A percentile compares a stretch with the other conserved stretches of the same genome.
Conservation (phyloP, 345 rosid genomes). For the Triadica sebifera region DNA sequence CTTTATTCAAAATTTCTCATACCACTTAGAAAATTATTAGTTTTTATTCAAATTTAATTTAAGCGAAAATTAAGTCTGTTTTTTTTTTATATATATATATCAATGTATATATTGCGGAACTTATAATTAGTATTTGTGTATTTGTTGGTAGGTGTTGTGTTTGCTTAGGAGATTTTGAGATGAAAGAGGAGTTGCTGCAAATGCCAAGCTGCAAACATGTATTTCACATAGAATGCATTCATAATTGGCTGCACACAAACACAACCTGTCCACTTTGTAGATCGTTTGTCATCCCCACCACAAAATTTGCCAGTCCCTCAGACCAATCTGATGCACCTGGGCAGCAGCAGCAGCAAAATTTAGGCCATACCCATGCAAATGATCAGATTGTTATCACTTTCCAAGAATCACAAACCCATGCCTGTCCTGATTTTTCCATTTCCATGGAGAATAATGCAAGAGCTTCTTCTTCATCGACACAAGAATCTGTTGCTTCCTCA, state of each 20-base stretch:
- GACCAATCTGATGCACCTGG: slow-evolving; percentile 7
- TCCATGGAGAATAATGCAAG: slow-evolving; percentile 3
- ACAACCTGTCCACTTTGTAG: slow-evolving; percentile 93
- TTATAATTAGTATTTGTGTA: neutral
- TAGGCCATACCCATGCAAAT: neutral
- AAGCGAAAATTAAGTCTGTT: no score
- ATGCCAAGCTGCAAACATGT: slow-evolving; percentile 85
- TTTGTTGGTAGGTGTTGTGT: slow-evolving; percentile 65
- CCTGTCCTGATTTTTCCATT: slow-evolving; percentile 1
- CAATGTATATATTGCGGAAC: no score
- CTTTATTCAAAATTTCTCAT: no score
- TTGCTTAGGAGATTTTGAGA: slow-evolving; percentile 87
- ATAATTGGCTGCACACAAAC: slow-evolving; percentile 76
- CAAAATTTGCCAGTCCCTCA: slow-evolving; percentile 21
- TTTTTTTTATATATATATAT: no score
- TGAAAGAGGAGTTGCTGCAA: slow-evolving; percentile 79
- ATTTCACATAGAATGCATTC: slow-evolving; percentile 82
- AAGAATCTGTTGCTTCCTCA: slow-evolving; percentile 9
- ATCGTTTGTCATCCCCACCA: slow-evolving; percentile 45
- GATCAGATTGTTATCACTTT: slow-evolving; percentile 15
- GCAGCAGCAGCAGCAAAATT: slow-evolving; percentile 13
- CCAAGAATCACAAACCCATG: slow-evolving; percentile 18
- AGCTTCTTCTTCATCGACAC: neutral
- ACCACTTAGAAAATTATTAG: no score
- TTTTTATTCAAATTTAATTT: no score